Evolutionary conservation across 177 flowering plant genomes (phyloP), one percentile per base, ranked within the genome.

Genomic region (Vitis hybrid): DNA sequence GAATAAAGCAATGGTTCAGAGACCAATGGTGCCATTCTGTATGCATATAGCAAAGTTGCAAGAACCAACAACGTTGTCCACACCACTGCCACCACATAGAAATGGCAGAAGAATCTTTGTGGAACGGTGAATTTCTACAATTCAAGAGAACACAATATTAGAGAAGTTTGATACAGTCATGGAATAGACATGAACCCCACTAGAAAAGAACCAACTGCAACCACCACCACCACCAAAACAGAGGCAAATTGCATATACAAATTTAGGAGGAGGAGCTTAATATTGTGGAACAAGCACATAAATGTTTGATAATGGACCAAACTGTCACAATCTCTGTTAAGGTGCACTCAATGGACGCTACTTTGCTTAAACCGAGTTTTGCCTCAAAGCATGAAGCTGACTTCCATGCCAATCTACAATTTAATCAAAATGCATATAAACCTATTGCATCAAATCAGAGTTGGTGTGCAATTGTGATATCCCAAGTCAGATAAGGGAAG

Each of bases 51-150:
- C 90, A 91, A 92, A 49, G 89, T 87, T 56, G 82, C 59, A 48
- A 78, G 75, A 19, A 92, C 75, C 81, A 92, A 77, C 5, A 85
- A 31, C 2, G 91, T 79, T 29, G 99, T 93, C 97, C 97, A 93
- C 4, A 78, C 60, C 66, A 82, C 87, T 16, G 84, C 95, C 73
- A 87, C 72, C 61, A 81, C 67, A 64, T 92, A 94, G 74, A 93
- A 94, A 83, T 93, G 99, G 69, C 76, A 66, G 86, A 94, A 94
- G 80, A 82, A 89, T 60, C 74, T 91, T 75, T 93, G 97, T 51
- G 98, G 96, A 68, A 94, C 89, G 0, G 88, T 86, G 73, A 88
- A 85, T 67, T 77, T 92, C 97, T 94, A 67, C 84, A 84, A 49
- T 57, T 69, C 55, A 72, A 74, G n/a, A 76, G 64, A 58, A 61